A percentile compares a stretch with the other conserved stretches of the same genome.
phyloP scores from a whole-genome alignment of 768 basidiomycete species.

The Suillus discolor region DNA sequence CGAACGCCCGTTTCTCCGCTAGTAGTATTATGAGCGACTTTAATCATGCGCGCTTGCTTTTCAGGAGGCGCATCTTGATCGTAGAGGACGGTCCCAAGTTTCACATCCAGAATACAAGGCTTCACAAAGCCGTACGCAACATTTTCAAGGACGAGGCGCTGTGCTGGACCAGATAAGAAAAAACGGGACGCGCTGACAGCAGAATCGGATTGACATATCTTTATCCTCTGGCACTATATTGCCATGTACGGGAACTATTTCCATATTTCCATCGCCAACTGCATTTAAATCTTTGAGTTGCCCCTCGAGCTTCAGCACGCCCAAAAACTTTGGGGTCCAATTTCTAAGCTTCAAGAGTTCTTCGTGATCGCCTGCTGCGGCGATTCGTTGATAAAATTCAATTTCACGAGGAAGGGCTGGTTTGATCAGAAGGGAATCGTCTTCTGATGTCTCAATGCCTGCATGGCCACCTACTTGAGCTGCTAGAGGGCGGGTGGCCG shows the following conservation, averaged over 20 bases:
- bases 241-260: constrained; percentile 14
- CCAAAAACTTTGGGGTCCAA: constrained; percentile 78
- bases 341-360: constrained; percentile 43
- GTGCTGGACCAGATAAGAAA: constrained; percentile 27
- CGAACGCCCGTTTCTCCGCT: constrained; percentile 75
- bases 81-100: constrained; percentile 90
- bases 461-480: constrained; percentile 84
- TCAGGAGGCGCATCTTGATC: constrained; percentile 66
- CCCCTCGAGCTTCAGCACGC: constrained; percentile 77
- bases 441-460: constrained; percentile 69
- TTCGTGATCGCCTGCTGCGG: constrained; percentile 34
- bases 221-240: constrained; percentile 35
- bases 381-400: constrained; percentile 67
- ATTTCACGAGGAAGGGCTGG: constrained; percentile 65
- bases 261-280: constrained; percentile 13
- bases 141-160: constrained; percentile 88
- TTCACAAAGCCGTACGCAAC: constrained; percentile 68
- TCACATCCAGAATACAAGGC: constrained; percentile 90
- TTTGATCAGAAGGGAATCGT: constrained; percentile 83
- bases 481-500: constrained; percentile 38
- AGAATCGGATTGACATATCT: constrained; percentile 42
- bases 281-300: constrained; percentile 28
- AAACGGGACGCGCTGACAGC: background rate
- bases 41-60: constrained; percentile 79
- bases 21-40: constrained; percentile 70